Conservation (phyloP, 2,329 filamentous ascomycete genomes). For the Trichoderma cornu-damae region DNA sequence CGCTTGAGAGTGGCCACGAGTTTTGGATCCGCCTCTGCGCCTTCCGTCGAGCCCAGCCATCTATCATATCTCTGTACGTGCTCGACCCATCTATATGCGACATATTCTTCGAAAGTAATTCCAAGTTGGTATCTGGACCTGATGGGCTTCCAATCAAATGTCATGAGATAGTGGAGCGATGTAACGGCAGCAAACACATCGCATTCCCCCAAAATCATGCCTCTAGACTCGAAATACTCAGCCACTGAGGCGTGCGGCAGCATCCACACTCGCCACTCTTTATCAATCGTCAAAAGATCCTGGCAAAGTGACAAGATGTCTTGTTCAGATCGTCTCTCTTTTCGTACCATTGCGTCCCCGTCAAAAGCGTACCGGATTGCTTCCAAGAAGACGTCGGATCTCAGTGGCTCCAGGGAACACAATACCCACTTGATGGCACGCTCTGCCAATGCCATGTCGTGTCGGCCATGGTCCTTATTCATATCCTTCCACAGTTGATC, state of each 20-base stretch:
- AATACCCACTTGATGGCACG: conserved; percentile 10
- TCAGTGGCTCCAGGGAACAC: not conserved
- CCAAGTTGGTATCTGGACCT: not conserved
- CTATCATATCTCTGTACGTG: not conserved
- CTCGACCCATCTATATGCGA: not conserved
- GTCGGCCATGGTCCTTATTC: not conserved
- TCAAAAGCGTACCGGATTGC: conserved; percentile 1
- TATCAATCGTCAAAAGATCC: conserved; percentile 5
- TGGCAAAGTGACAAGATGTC: conserved; percentile 6
- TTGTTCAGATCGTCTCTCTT: not conserved
- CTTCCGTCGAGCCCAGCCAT: not conserved
- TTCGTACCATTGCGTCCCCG: not conserved
- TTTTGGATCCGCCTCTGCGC: not conserved
- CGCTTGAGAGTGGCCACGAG: not conserved
- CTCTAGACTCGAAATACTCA: conserved; percentile 12
- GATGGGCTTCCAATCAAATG: not conserved
- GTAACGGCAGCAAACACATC: not conserved
- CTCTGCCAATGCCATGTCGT: conserved; percentile 5
- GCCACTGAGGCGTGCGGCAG: conserved; percentile 15
- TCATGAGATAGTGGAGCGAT: not conserved
- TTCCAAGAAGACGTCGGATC: not conserved
- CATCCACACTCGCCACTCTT: not conserved
- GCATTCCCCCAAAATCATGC: not conserved
- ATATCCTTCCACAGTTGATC: conserved; percentile 11
- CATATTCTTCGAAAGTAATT: not conserved